Conservation (phyloP, 2,329 filamentous ascomycete species). For the Aspergillus felis region DNA sequence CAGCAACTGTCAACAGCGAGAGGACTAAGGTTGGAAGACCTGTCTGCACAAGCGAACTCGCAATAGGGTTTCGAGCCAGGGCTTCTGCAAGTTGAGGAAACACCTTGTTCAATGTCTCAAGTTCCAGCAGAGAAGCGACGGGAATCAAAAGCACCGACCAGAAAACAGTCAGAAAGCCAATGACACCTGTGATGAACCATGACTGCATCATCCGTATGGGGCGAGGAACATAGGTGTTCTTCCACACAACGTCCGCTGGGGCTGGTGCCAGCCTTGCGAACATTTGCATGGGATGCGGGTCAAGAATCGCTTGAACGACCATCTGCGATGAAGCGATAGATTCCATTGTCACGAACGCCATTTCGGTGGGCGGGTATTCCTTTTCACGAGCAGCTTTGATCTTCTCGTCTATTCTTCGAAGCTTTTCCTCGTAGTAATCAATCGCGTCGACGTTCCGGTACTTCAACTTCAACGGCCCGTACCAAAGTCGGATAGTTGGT, state of each 20-base stretch:
- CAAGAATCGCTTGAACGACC: slow-evolving; percentile 90
- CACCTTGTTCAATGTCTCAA: slow-evolving; percentile 72
- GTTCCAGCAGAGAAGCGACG: slow-evolving; percentile 73
- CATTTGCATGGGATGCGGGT: slow-evolving; percentile 81
- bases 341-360: slow-evolving; percentile 97
- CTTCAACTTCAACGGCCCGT: slow-evolving; percentile 69
- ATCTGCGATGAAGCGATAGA: slow-evolving; percentile 89
- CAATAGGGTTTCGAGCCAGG: slow-evolving; percentile 64
- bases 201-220: slow-evolving; percentile 69
- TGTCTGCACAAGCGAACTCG: slow-evolving; percentile 76
- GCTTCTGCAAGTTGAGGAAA: slow-evolving; percentile 66
- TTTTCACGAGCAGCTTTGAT: slow-evolving; percentile 68
- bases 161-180: slow-evolving; percentile 76
- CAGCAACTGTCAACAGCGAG: slow-evolving; percentile 80
- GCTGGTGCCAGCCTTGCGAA: slow-evolving; percentile 82
- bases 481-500: slow-evolving; percentile 72
- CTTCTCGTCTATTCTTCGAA: slow-evolving; percentile 72
- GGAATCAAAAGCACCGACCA: slow-evolving; percentile 82
- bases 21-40: slow-evolving; percentile 81
- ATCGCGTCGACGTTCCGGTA: slow-evolving; percentile 80
- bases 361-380: slow-evolving; percentile 70
- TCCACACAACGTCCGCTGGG: slow-evolving; percentile 91
- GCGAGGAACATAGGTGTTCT: slow-evolving; percentile 81
- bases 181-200: slow-evolving; percentile 80
- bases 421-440: slow-evolving; percentile 85